These are phyloP conservation scores for Plasmodium relictum DNA, from an alignment of 169 alveolate species.

Conservation along the genomic window DNA sequence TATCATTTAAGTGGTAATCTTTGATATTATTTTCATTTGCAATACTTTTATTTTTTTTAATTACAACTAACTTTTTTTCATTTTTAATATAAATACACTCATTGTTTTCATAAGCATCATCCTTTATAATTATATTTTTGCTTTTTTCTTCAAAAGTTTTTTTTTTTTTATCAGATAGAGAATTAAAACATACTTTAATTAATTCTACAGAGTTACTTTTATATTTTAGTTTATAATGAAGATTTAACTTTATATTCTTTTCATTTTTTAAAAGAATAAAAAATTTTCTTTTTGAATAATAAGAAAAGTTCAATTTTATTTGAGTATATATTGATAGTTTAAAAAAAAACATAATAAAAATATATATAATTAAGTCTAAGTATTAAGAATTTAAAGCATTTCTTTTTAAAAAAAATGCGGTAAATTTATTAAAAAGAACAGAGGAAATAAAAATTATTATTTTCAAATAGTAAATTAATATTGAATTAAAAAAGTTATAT, in stretches of 20 bases:
- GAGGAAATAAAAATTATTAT: no score
- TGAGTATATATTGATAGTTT: conserved; percentile 37
- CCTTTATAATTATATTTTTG: background rate
- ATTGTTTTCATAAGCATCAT: conserved; percentile 51
- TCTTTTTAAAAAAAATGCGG: no score
- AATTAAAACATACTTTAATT: background rate
- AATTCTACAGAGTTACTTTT: background rate
- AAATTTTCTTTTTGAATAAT: conserved; percentile 27
- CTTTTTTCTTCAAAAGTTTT: background rate
- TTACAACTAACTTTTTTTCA: background rate
- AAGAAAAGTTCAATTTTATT: conserved; percentile 13
- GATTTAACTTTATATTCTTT: background rate
- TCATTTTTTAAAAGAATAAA: conserved; percentile 39
- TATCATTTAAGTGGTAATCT: background rate
- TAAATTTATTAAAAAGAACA: no score
- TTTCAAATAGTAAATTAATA: no score
- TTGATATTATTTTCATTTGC: background rate
- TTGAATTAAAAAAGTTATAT: no score
- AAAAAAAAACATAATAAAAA: background rate
- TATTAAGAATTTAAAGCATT: no score
- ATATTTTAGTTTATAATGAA: conserved; percentile 2
- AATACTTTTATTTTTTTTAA: background rate
- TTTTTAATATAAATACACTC: conserved; percentile 58
- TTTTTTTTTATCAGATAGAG: background rate
- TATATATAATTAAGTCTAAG: no score